These are phyloP conservation scores for Hyaloperonospora brassicae DNA, from an alignment of 352 stramenopile genomes.

Conservation along the genomic window DNA sequence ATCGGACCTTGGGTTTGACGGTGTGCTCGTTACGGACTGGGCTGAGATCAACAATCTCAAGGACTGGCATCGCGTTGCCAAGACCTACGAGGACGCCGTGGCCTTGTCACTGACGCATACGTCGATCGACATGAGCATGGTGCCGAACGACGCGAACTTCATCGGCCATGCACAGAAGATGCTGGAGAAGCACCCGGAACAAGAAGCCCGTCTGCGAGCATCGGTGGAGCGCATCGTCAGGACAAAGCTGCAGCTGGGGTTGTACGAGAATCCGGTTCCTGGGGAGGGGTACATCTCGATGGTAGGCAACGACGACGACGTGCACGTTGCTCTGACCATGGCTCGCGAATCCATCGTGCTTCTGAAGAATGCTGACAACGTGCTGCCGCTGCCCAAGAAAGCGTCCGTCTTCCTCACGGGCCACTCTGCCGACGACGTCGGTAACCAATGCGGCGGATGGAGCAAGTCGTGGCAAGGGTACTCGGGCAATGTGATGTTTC, in stretches of 20 bases:
- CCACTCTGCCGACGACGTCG: slow-evolving; percentile 47
- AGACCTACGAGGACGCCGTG: slow-evolving; percentile 39
- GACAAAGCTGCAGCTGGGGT: slow-evolving; percentile 57
- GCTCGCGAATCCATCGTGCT: slow-evolving; percentile 71
- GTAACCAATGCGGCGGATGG: slow-evolving; percentile 65
- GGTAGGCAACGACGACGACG: slow-evolving; percentile 39
- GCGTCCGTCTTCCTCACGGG: slow-evolving; percentile 53
- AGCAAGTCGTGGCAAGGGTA: slow-evolving; percentile 74
- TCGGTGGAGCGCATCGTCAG: slow-evolving; percentile 55
- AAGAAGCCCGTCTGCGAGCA: slow-evolving; percentile 37
- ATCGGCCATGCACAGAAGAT: slow-evolving; percentile 38
- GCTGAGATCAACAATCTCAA: slow-evolving; percentile 84
- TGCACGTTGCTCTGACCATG: slow-evolving; percentile 38
- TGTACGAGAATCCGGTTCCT: slow-evolving; percentile 59
- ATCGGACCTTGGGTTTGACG: slow-evolving; percentile 66
- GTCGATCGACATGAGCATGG: slow-evolving; percentile 88
- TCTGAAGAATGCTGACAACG: slow-evolving; percentile 56
- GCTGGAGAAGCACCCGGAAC: slow-evolving; percentile 27
- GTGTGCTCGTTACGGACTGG: slow-evolving; percentile 85
- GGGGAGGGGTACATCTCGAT: slow-evolving; percentile 30
- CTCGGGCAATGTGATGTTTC: slow-evolving; percentile 41
- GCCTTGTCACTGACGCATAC: slow-evolving; percentile 55
- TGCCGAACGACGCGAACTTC: slow-evolving; percentile 32
- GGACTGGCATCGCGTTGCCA: slow-evolving; percentile 41
- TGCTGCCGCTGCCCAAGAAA: slow-evolving; percentile 35